A percentile compares a stretch with the other conserved stretches of the same genome.
Evolutionary conservation across 2,329 filamentous ascomycete species (phyloP).

Genomic region (Xylariaceae sp.): DNA sequence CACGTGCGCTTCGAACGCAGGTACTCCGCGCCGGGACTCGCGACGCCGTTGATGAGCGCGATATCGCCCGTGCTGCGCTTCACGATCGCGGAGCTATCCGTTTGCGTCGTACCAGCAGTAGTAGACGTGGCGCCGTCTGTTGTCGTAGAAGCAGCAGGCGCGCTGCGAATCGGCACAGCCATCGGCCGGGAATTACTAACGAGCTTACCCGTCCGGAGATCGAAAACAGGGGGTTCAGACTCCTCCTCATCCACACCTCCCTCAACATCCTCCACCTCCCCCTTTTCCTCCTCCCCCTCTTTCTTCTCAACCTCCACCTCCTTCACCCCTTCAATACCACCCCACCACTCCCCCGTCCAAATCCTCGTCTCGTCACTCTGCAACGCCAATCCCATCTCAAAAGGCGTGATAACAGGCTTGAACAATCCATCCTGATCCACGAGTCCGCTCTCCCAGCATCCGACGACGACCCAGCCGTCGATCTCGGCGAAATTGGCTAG

Average conservation of each 20-base stretch:
- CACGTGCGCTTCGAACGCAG: slow-evolving; percentile 78
- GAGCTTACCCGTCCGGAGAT: slow-evolving; percentile 81
- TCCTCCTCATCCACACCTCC: slow-evolving; percentile 57
- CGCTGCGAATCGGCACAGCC: slow-evolving; percentile 41
- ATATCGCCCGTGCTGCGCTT: slow-evolving; percentile 61
- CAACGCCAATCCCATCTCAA: slow-evolving; percentile 78
- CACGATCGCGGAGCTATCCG: slow-evolving; percentile 48
- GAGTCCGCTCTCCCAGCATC: slow-evolving; percentile 94
- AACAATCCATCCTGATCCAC: slow-evolving; percentile 87
- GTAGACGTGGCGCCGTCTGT: slow-evolving; percentile 13
- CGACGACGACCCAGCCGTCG: slow-evolving; percentile 93
- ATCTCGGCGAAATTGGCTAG: slow-evolving; percentile 95
- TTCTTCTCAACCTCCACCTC: slow-evolving; percentile 26
- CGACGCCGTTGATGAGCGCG: slow-evolving; percentile 73
- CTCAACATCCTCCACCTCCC: slow-evolving; percentile 31
- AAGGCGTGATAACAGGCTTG: slow-evolving; percentile 88
- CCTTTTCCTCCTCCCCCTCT: slow-evolving; percentile 5
- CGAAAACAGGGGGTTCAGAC: slow-evolving; percentile 82
- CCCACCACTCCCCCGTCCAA: slow-evolving; percentile 87
- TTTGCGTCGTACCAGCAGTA: slow-evolving; percentile 17
- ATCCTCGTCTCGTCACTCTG: slow-evolving; percentile 68
- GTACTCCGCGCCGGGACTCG: slow-evolving; percentile 89
- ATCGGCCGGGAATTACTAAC: slow-evolving; percentile 74
- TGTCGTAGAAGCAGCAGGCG: slow-evolving; percentile 12
- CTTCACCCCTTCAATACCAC: slow-evolving; percentile 70